Percentiles rank a stretch among this genome's conserved stretches.
These are phyloP conservation scores for Neopestalotiopsis clavispora DNA, from an alignment of 2,329 filamentous ascomycete species.

Conservation along the genomic window DNA sequence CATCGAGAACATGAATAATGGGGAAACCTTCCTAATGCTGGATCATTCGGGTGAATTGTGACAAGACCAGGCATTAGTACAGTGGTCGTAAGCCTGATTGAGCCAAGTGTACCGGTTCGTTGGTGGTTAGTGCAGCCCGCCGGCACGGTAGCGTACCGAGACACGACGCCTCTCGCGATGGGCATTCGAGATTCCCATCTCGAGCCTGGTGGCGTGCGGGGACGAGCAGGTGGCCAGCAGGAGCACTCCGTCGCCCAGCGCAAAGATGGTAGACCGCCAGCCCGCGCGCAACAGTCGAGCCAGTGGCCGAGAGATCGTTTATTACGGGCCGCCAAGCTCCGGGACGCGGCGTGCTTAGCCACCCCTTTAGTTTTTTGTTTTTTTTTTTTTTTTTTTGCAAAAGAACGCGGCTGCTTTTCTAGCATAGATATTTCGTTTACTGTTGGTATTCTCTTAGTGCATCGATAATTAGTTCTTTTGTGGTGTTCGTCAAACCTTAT, in stretches of 20 bases:
- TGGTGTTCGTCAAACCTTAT: background rate
- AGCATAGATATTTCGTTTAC: background rate
- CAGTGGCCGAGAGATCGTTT: background rate
- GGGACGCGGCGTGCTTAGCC: background rate
- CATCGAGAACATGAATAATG: background rate
- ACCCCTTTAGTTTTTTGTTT: background rate
- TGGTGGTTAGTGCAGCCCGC: background rate
- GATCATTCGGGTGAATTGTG: background rate
- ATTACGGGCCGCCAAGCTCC: background rate
- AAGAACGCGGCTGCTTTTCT: background rate
- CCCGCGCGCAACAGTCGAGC: background rate
- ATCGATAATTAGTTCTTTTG: background rate
- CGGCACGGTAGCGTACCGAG: background rate
- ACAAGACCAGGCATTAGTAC: background rate
- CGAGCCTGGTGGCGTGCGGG: background rate
- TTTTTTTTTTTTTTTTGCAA: background rate
- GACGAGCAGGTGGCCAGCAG: background rate
- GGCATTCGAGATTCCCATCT: background rate
- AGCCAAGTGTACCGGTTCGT: background rate
- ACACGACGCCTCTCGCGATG: background rate
- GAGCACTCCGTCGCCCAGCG: background rate
- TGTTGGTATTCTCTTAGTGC: background rate
- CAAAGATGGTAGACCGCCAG: background rate
- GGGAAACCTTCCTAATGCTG: background rate
- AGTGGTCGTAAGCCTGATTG: background rate